Evolutionary conservation across 1,139 yeast genomes (phyloP).

Genomic region (Yarrowia galli): DNA sequence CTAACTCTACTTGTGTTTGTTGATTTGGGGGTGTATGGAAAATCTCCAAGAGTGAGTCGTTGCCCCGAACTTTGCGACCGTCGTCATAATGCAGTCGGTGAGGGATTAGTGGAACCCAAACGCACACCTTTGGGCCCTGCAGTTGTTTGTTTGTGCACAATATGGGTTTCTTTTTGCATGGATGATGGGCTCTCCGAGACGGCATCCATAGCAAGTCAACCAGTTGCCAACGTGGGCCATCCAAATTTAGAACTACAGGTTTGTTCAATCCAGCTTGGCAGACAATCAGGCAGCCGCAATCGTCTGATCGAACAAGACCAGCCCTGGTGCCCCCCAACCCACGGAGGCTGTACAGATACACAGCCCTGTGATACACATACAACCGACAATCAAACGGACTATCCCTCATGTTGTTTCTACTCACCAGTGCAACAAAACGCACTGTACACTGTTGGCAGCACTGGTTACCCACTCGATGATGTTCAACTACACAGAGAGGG

Average conservation of each 20-base stretch:
- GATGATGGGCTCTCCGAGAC: not conserved
- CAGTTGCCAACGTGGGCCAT: not conserved
- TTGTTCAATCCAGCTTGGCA: not conserved
- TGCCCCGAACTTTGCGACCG: not conserved
- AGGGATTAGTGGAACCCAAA: slow-evolving; percentile 8
- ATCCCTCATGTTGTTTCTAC: not conserved
- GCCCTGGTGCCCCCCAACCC: too few relatives aligned
- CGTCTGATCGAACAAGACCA: not conserved
- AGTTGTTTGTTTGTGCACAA: not conserved
- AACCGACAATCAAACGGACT: not conserved
- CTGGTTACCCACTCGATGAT: not conserved
- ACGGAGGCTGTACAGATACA: not conserved
- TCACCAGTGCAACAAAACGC: not conserved
- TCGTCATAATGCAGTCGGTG: slow-evolving; percentile 12
- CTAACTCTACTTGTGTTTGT: slow-evolving; percentile 5
- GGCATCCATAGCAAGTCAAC: not conserved
- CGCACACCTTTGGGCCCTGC: not conserved
- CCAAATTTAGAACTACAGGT: not conserved
- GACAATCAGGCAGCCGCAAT: not conserved
- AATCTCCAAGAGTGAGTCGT: too few relatives aligned
- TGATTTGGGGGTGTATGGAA: slow-evolving; percentile 9
- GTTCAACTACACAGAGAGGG: not conserved
- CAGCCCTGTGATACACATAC: slow-evolving; percentile 16
- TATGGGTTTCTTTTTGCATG: not conserved
- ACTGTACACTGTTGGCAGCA: not conserved